Percentiles rank a stretch among this genome's conserved stretches.
These are phyloP conservation scores for Botrytis sinoallii DNA, from an alignment of 2,329 filamentous ascomycete species.

Conservation along the genomic window DNA sequence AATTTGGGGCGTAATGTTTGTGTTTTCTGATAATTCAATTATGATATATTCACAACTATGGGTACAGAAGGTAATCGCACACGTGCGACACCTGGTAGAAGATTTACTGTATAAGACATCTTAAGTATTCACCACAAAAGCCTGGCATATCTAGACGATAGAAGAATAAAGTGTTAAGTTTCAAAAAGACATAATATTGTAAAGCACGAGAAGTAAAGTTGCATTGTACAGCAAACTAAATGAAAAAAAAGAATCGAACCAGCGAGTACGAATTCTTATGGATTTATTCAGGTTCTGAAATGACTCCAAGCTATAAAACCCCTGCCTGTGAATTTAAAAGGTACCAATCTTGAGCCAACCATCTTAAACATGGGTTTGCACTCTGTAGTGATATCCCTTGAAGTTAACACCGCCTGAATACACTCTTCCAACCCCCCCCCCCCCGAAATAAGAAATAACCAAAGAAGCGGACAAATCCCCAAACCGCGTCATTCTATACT, in stretches of 20 bases:
- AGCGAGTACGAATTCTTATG: not conserved
- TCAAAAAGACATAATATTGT: not conserved
- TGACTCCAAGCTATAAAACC: not conserved
- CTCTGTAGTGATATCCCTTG: not conserved
- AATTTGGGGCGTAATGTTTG: too few relatives aligned
- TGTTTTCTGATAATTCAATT: not conserved
- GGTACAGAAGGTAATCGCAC: fast-evolving
- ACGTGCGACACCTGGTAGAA: not conserved
- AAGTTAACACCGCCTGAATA: too few relatives aligned
- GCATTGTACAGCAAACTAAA: not conserved
- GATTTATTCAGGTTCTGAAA: not conserved
- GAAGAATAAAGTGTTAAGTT: not conserved
- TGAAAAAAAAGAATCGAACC: too few relatives aligned
- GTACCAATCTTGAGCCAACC: not conserved
- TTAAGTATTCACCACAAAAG: not conserved
- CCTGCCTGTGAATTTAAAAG: not conserved
- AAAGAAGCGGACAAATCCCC: too few relatives aligned
- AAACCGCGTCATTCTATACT: too few relatives aligned
- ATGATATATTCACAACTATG: not conserved
- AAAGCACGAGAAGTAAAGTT: not conserved
- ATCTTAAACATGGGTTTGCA: not conserved
- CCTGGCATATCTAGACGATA: not conserved
- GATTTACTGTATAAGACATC: not conserved
- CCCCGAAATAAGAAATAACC: too few relatives aligned
- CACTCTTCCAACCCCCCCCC: too few relatives aligned